phyloP scores from a whole-genome alignment of 2,329 filamentous ascomycete genomes.

The Phymatotrichopsis omnivora region DNA sequence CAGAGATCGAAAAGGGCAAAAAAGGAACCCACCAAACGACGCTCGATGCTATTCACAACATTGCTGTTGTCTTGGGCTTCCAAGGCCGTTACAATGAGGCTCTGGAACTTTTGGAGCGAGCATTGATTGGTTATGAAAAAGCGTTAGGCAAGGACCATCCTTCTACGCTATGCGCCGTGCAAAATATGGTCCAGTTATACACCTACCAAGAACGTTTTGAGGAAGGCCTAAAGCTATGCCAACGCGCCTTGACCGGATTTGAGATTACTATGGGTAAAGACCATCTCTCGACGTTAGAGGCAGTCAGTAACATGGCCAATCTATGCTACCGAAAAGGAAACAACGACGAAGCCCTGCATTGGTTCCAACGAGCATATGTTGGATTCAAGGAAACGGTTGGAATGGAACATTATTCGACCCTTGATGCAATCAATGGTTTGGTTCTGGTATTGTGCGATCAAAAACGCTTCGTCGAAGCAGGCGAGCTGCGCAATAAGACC shows the following conservation, averaged over 20 bases:
- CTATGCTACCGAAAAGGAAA: slow-evolving; percentile 1
- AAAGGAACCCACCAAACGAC: slow-evolving; percentile 16
- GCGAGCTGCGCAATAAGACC: too few species aligned
- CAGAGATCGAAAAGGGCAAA: too few species aligned
- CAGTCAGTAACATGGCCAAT: slow-evolving; percentile 12
- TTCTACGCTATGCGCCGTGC: slow-evolving; percentile 11
- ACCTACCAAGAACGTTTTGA: slow-evolving; percentile 16
- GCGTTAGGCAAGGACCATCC: slow-evolving; percentile 19
- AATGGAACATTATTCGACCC: slow-evolving; percentile 16
- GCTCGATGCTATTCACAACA: slow-evolving; percentile 20
- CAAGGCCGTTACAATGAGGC: slow-evolving; percentile 8
- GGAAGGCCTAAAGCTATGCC: slow-evolving; percentile 23
- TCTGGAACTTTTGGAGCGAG: slow-evolving; percentile 5
- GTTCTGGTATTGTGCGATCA: too few species aligned
- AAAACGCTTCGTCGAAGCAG: too few species aligned
- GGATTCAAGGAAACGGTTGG: slow-evolving; percentile 16
- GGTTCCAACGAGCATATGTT: slow-evolving; percentile 5
- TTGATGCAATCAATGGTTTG: too few species aligned
- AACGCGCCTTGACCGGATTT: slow-evolving; percentile 1
- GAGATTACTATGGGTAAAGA: slow-evolving; percentile 14
- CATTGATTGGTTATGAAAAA: slow-evolving; percentile 13
- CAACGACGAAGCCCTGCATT: slow-evolving; percentile 3
- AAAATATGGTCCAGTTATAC: slow-evolving; percentile 9
- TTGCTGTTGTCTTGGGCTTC: slow-evolving; percentile 11
- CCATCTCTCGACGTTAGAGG: slow-evolving; percentile 9